Evolutionary conservation across 371 early-diverging fungal genomes (phyloP).

Genomic region (Rhizopus stolonifer): DNA sequence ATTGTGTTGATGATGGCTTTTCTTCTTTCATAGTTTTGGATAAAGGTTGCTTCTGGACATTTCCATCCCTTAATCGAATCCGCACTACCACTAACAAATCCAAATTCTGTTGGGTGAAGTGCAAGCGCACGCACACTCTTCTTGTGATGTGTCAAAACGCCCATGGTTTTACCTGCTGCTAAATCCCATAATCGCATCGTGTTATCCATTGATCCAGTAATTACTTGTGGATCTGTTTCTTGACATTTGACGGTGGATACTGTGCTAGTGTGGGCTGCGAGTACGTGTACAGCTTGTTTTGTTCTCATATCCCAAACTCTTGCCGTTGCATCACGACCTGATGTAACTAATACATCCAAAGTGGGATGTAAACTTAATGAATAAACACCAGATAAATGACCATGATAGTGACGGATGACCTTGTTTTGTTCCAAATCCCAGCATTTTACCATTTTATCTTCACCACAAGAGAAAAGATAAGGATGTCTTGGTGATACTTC

Average conservation of each 20-base stretch:
- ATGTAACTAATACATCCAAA: conserved; percentile 90
- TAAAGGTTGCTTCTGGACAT: conserved; percentile 91
- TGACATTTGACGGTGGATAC: conserved; percentile 88
- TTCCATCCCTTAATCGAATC: conserved; percentile 97
- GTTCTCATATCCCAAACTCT: conserved; percentile 99
- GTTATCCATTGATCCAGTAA: conserved; percentile 91
- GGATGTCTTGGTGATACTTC: conserved; percentile 94
- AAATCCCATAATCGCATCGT: conserved; percentile 95
- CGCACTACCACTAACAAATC: conserved; percentile 90
- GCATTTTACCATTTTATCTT: conserved; percentile 97
- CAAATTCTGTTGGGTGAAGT: conserved; percentile 89
- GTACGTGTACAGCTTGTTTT: conserved; percentile 86
- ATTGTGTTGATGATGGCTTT: conserved; percentile 90
- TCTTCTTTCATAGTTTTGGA: conserved; percentile 90
- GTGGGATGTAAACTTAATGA: conserved; percentile 90
- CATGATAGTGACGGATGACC: conserved; percentile 97
- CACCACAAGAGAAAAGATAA: conserved; percentile 93
- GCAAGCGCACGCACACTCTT: conserved; percentile 93
- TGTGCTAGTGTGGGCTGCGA: conserved; percentile 88
- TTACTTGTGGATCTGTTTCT: conserved; percentile 94
- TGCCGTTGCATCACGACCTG: conserved; percentile 93
- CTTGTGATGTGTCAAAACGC: conserved; percentile 95
- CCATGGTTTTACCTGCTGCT: conserved; percentile 93
- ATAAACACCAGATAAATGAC: conserved; percentile 94
- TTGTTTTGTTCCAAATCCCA: conserved; percentile 98